Conservation (phyloP, 192 early-diverging fungal species). For the Mortierella hygrophila region DNA sequence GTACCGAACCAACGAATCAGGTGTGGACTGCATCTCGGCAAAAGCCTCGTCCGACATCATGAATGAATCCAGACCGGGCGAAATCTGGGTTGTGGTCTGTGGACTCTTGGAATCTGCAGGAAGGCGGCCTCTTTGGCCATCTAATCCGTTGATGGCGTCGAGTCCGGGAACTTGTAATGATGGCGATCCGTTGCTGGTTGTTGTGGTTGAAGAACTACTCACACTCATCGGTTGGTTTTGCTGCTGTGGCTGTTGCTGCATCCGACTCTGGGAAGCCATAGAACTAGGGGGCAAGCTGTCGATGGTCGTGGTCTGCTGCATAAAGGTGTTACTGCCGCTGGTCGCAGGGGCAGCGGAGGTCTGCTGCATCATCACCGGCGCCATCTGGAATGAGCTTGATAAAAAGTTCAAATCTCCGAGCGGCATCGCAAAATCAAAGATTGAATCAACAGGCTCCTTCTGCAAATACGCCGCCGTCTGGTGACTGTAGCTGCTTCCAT, state of each 20-base stretch:
- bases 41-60: constrained; percentile 52
- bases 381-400: constrained; percentile 49
- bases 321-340: not conserved
- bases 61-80: constrained; percentile 33
- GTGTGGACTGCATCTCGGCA: constrained; percentile 35
- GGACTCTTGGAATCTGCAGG: constrained; percentile 32
- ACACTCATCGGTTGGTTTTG: not conserved
- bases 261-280: not conserved
- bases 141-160: not conserved
- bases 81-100: constrained; percentile 23
- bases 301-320: not conserved
- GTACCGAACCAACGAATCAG: constrained; percentile 36
- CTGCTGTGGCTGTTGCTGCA: constrained; percentile 1
- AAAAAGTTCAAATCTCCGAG: constrained; percentile 45
- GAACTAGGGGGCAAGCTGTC: not conserved
- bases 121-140: not conserved
- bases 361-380: constrained; percentile 36
- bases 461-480: constrained; percentile 3
- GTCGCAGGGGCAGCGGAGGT: not conserved
- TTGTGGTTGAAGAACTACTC: not conserved
- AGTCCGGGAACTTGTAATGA: not conserved
- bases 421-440: constrained; percentile 55
- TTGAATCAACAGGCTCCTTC: constrained; percentile 29
- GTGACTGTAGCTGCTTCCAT: constrained; percentile 27
- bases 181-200: not conserved